Evolutionary conservation across 495 filamentous ascomycete species (phyloP).

Genomic region (Aspergillus nanangensis): DNA sequence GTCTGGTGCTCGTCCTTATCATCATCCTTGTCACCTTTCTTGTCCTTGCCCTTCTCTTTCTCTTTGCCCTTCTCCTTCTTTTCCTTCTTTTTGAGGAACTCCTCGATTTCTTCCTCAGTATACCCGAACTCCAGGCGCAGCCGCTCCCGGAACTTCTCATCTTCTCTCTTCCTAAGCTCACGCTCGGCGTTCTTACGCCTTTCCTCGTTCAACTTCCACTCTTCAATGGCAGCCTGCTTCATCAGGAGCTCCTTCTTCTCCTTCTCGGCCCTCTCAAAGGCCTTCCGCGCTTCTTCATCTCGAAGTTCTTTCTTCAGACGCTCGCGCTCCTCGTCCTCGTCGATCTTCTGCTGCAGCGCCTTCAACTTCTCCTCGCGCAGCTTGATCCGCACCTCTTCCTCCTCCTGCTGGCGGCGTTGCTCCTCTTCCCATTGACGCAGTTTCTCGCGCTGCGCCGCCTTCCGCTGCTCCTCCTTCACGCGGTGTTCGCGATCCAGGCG

Average conservation of each 20-base stretch:
- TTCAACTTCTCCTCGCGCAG: conserved; percentile 18
- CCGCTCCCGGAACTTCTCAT: conserved; percentile 44
- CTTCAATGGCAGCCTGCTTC: conserved; percentile 47
- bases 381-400: conserved; percentile 11
- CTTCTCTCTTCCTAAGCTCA: conserved; percentile 35
- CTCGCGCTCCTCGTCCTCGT: conserved; percentile 41
- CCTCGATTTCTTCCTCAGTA: conserved; percentile 46
- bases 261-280: conserved; percentile 33
- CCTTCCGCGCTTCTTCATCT: conserved; percentile 30
- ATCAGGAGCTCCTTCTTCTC: conserved; percentile 45
- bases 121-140: conserved; percentile 36
- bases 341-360: conserved; percentile 34
- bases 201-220: conserved; percentile 55
- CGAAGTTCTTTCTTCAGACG: conserved; percentile 32
- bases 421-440: conserved; percentile 17
- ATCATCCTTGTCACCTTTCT: conserved; percentile 44
- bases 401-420: neutral
- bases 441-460: conserved; percentile 24
- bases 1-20: conserved; percentile 35
- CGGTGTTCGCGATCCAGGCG: conserved; percentile 29
- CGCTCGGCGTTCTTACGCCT: conserved; percentile 19
- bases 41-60: conserved; percentile 39
- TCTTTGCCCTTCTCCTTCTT: conserved; percentile 43
- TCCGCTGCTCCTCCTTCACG: conserved; percentile 25
- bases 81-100: conserved; percentile 51